These are phyloP conservation scores for Neonectria neomacrospora DNA, from an alignment of 2,329 filamentous ascomycete species.

Conservation along the genomic window DNA sequence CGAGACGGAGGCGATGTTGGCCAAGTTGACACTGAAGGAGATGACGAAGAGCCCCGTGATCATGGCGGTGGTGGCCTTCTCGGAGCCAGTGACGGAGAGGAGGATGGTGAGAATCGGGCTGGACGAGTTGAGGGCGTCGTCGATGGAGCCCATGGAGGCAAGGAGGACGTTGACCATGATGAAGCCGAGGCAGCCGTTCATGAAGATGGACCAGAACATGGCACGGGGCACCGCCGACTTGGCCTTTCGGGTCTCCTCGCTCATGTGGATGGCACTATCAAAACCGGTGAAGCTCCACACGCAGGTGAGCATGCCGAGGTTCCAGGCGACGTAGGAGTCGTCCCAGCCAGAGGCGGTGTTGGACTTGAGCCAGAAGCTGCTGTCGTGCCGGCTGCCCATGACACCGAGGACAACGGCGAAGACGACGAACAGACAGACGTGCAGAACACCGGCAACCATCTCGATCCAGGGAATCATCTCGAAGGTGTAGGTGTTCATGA, in stretches of 20 bases:
- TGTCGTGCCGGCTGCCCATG: conserved; percentile 38
- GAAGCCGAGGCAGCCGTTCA: conserved; percentile 42
- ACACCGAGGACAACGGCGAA: conserved; percentile 40
- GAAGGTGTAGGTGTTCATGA: conserved; percentile 40
- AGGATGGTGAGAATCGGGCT: conserved; percentile 42
- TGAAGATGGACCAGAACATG: conserved; percentile 46
- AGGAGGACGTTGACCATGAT: conserved; percentile 44
- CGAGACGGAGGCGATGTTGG: conserved; percentile 41
- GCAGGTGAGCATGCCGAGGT: conserved; percentile 41
- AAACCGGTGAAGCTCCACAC: conserved; percentile 45
- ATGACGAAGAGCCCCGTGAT: conserved; percentile 40
- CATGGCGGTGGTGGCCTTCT: conserved; percentile 38
- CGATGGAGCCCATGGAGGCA: conserved; percentile 41
- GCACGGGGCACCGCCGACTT: conserved; percentile 41
- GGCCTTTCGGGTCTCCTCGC: conserved; percentile 40
- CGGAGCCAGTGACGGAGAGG: conserved; percentile 33
- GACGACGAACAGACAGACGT: conserved; percentile 39
- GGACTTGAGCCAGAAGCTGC: conserved; percentile 37
- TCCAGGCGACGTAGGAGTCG: conserved; percentile 40
- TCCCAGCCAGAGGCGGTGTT: conserved; percentile 41
- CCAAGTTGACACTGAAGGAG: conserved; percentile 41
- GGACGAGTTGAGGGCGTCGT: conserved; percentile 37
- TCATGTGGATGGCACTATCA: conserved; percentile 43
- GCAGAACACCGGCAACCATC: conserved; percentile 39
- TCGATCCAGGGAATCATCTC: conserved; percentile 40